phyloP scores from a whole-genome alignment of 2,329 filamentous ascomycete genomes.

The Dryadomyces quercivorus region DNA sequence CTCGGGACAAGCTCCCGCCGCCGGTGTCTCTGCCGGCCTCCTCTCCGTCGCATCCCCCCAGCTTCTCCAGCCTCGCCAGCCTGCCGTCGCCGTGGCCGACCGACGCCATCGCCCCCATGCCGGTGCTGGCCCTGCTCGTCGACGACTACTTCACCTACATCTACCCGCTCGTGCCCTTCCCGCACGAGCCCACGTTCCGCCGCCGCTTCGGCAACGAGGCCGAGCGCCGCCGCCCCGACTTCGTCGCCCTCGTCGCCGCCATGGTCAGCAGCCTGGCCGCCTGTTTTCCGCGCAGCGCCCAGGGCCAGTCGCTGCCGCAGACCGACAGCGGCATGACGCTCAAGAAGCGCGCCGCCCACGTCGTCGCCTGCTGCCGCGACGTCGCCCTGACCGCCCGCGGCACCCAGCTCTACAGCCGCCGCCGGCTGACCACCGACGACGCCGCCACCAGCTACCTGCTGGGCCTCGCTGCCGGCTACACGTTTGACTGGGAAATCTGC shows the following conservation, averaged over 20 bases:
- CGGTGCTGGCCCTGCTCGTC: conserved; percentile 55
- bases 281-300: conserved; percentile 61
- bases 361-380: conserved; percentile 59
- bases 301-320: conserved; percentile 34
- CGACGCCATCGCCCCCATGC: conserved; percentile 59
- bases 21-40: conserved; percentile 4
- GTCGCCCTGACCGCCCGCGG: conserved; percentile 58
- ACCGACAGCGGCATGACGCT: not conserved
- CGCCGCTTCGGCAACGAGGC: conserved; percentile 54
- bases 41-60: not conserved
- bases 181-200: conserved; percentile 67
- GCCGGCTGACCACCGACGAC: conserved; percentile 36
- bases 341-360: conserved; percentile 48
- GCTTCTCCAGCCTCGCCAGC: not conserved
- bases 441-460: conserved; percentile 68
- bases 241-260: conserved; percentile 58
- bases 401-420: conserved; percentile 33
- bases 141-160: conserved; percentile 80
- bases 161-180: conserved; percentile 64
- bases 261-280: conserved; percentile 66
- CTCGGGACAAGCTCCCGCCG: conserved; percentile 18
- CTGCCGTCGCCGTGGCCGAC: conserved; percentile 21
- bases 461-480: conserved; percentile 54
- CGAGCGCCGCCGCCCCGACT: conserved; percentile 53
- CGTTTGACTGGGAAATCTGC: conserved; percentile 53